Conservation (phyloP, 2,329 filamentous ascomycete species). For the Neopestalotiopsis clavispora region DNA sequence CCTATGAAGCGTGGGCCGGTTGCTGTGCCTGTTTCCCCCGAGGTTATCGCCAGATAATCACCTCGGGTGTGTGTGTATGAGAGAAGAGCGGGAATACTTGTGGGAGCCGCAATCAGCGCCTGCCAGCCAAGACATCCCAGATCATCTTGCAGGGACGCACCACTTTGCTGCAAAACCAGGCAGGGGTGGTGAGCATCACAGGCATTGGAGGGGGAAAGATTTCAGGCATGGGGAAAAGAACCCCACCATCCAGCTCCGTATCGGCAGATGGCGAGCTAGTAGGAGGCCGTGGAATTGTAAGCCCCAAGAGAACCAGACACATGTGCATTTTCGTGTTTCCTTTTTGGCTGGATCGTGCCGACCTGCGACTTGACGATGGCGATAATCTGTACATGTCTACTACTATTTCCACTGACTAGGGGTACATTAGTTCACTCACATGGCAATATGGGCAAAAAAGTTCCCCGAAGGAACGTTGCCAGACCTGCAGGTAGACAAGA, state of each 20-base stretch:
- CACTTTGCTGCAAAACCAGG: not conserved
- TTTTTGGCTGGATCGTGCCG: not conserved
- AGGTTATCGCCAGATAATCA: not conserved
- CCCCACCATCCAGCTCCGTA: conserved; percentile 5
- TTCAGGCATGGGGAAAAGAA: not conserved
- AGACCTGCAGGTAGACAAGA: not conserved
- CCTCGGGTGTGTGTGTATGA: not conserved
- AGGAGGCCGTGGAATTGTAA: conserved; percentile 9
- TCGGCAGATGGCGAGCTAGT: conserved; percentile 8
- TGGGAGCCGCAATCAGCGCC: not conserved
- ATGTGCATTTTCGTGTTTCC: not conserved
- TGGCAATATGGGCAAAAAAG: not conserved
- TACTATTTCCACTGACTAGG: not conserved
- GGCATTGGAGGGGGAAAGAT: not conserved
- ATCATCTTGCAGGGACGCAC: not conserved
- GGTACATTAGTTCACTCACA: too few species aligned
- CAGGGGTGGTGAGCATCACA: not conserved
- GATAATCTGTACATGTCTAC: not conserved
- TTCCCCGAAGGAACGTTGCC: not conserved
- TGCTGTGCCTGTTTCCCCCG: not conserved
- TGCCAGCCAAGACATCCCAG: not conserved
- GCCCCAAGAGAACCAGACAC: not conserved
- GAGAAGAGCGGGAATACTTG: not conserved
- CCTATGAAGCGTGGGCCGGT: not conserved
- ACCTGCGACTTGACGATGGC: not conserved